A percentile compares a stretch with the other conserved stretches of the same genome.
phyloP scores from a whole-genome alignment of 768 basidiomycete species.

The Auricularia sp. region DNA sequence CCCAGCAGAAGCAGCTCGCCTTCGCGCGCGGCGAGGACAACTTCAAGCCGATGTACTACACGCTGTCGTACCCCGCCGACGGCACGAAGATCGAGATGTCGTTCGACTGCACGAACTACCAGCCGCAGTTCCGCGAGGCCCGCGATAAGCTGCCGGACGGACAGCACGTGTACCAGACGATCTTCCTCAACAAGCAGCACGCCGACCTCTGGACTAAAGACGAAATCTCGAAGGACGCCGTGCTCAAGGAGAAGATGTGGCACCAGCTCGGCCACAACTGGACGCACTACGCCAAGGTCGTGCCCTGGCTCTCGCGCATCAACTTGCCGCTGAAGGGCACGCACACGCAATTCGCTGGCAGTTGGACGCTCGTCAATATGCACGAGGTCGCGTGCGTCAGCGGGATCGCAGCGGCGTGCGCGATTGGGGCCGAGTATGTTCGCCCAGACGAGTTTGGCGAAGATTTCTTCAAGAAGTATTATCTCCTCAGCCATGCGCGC shows the following conservation, averaged over 20 bases:
- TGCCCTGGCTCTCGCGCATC: constrained; percentile 30
- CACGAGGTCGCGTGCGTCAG: constrained; percentile 5
- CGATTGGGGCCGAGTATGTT: constrained; percentile 4
- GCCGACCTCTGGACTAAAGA: constrained; percentile 32
- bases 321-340: constrained; percentile 12
- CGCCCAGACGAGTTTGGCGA: constrained; percentile 4
- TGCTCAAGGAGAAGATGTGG: constrained; percentile 41
- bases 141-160: constrained; percentile 11
- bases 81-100: constrained; percentile 43
- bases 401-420: constrained; percentile 4
- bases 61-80: constrained; percentile 33
- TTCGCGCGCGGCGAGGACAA: constrained; percentile 16
- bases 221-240: constrained; percentile 29
- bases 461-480: constrained; percentile 3
- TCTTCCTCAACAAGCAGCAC: constrained; percentile 34
- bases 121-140: constrained; percentile 30
- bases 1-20: constrained; percentile 27
- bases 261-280: constrained; percentile 44
- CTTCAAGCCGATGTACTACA: constrained; percentile 39
- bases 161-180: constrained; percentile 39
- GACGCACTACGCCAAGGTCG: constrained; percentile 32
- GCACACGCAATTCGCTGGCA: constrained; percentile 4
- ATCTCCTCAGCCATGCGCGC: neutral
- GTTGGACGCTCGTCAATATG: constrained; percentile 7
- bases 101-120: constrained; percentile 40